Percentiles rank a stretch among this genome's conserved stretches.
Evolutionary conservation across 805 yeast genomes (phyloP).

Genomic region (Nakazawaea pomicola): DNA sequence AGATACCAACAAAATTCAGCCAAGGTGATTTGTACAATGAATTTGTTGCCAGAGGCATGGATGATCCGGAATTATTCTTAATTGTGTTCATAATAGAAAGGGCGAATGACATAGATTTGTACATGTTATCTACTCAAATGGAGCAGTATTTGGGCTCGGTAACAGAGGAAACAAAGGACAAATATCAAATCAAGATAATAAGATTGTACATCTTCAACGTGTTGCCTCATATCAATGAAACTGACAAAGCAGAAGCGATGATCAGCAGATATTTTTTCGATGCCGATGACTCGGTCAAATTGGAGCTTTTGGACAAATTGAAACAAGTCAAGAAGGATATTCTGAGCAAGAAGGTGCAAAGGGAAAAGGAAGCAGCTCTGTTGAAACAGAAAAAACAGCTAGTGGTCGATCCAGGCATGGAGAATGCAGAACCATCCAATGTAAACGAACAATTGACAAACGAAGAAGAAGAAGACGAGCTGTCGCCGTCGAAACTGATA

Average conservation of each 20-base stretch:
- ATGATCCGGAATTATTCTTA: slow-evolving; percentile 23
- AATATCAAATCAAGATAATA: slow-evolving; percentile 16
- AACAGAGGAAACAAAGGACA: slow-evolving; percentile 1
- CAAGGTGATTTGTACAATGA: slow-evolving; percentile 21
- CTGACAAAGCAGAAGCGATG: slow-evolving; percentile 16
- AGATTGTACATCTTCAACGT: slow-evolving; percentile 23
- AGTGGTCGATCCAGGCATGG: too few relatives aligned
- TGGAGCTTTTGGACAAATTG: slow-evolving; percentile 3
- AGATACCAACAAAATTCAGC: slow-evolving; percentile 14
- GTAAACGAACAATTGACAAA: too few relatives aligned
- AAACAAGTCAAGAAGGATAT: not conserved
- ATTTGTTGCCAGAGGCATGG: slow-evolving; percentile 9
- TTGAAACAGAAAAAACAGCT: not conserved
- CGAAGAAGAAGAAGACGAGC: too few relatives aligned
- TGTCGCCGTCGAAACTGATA: not conserved
- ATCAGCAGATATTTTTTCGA: slow-evolving; percentile 3
- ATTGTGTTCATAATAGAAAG: slow-evolving; percentile 27
- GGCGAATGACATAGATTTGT: slow-evolving; percentile 21
- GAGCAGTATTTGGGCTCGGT: slow-evolving; percentile 17
- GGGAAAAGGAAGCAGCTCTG: not conserved
- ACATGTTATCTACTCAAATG: slow-evolving; percentile 19
- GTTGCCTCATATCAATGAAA: slow-evolving; percentile 17
- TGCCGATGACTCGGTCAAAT: slow-evolving; percentile 4
- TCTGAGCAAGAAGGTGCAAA: not conserved
- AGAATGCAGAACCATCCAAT: too few relatives aligned